Conservation (phyloP, 1,139 yeast genomes). For the Geotrichum cucujoidarum region DNA sequence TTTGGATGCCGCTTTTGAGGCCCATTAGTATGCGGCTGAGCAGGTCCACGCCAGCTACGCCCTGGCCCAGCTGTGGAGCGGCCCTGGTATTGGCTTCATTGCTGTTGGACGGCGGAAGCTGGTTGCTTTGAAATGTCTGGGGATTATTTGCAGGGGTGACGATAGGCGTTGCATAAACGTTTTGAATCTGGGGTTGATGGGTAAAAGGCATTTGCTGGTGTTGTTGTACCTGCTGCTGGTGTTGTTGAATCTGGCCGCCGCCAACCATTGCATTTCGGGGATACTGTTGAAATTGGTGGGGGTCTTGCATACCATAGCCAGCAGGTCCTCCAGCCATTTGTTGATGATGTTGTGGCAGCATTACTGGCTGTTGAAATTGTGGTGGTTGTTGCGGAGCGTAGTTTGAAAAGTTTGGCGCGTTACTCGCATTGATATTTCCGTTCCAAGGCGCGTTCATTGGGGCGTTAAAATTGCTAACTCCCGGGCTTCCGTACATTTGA, state of each 20-base stretch:
- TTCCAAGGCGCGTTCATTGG: constrained; percentile 7
- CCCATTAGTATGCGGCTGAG: constrained; percentile 59
- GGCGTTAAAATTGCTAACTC: neutral
- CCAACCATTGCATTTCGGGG: neutral
- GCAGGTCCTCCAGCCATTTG: constrained; percentile 4
- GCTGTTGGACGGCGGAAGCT: constrained; percentile 20
- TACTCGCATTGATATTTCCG: neutral
- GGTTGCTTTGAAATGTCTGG: constrained; percentile 31
- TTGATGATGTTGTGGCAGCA: neutral
- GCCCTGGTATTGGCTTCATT: constrained; percentile 7
- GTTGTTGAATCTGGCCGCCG: constrained; percentile 3
- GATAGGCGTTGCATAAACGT: constrained; percentile 32
- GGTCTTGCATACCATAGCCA: neutral
- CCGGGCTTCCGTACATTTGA: neutral
- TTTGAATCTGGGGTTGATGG: constrained; percentile 14
- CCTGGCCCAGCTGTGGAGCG: constrained; percentile 30
- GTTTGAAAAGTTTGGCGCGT: constrained; percentile 7
- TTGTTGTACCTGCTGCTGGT: constrained; percentile 9
- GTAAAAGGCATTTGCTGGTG: constrained; percentile 1
- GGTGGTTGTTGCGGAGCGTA: constrained; percentile 11
- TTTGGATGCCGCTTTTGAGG: constrained; percentile 52
- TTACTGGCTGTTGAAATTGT: constrained; percentile 10
- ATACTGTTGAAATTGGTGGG: neutral
- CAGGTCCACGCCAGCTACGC: constrained; percentile 31
- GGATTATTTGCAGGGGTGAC: constrained; percentile 37